Base-by-base conservation (phyloP, 2,329 filamentous ascomycete species). In the Cercospora zeina region DNA sequence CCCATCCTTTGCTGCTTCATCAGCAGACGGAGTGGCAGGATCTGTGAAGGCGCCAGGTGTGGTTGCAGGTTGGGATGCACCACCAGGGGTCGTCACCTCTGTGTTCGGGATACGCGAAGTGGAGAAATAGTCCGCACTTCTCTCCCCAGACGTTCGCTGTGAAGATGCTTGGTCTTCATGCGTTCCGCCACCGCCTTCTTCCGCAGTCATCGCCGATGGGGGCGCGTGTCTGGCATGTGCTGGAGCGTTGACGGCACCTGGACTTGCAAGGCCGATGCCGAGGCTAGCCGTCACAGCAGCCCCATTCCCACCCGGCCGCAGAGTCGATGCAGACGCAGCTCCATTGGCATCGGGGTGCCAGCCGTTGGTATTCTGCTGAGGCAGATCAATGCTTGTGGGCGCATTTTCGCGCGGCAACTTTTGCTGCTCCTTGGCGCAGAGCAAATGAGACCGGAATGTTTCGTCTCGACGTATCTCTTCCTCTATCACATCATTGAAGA, bases 401-500 rank as follows among this genome's bases (percentile, higher is more conserved):
- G 86, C 82, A 68, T 85, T 84, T 2, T 80, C 73, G 50, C 85
- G 82, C 42, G 80, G 81, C n/a, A 82, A 75, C 34, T 79, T 80
- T 57, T 82, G 80, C 31, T 83, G 81, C 69, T 87, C 86, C 64
- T 84, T 80, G 14, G 78, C 81, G 34, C 86, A 83, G 56, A 91
- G 84, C 7, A 96, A 78, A 50, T 84, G 83, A 49, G 85, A 81
- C n/a, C 93, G 85, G 73, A 89, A 87, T 0, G 78, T 79, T 71
- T 90, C 87, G 71, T 99, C 95, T 57, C 91, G 86, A 67, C 84
- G 87, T 68, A 96, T 89, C 74, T 97, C 91, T 74, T 97, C 93
- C 64, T 96, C 90, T 58, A 99, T 89, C 45, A 97, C 81, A 59
- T 89, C 89, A 9, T 89, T 87, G 77, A 99, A 99, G 0, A 99